Conservation (phyloP, 306 rosid species). For the Echinosophora koreensis region DNA sequence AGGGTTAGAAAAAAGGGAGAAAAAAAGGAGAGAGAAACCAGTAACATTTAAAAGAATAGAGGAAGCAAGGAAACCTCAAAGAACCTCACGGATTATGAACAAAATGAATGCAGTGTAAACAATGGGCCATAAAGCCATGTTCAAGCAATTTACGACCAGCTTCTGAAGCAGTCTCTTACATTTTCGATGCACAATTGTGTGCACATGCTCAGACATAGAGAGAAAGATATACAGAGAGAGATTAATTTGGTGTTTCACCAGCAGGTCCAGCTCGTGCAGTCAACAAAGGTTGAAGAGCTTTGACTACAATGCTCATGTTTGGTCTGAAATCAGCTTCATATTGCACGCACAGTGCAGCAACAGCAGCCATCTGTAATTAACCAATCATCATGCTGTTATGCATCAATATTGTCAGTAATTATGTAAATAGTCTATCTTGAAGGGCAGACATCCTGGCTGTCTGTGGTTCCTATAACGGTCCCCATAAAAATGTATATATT, state of each 20-base stretch:
- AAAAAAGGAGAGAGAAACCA: background rate
- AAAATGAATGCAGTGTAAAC: constrained; percentile 58
- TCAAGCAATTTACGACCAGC: constrained; percentile 58
- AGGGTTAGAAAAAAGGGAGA: background rate
- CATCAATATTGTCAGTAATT: constrained; percentile 12
- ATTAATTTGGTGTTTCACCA: constrained; percentile 71
- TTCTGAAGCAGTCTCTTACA: constrained; percentile 52
- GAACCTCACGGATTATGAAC: constrained; percentile 66
- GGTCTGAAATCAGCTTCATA: constrained; percentile 98
- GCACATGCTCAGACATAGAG: constrained; percentile 50
- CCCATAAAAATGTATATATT: background rate
- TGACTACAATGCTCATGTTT: constrained; percentile 96
- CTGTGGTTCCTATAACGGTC: constrained; percentile 25
- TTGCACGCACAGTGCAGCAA: constrained; percentile 94
- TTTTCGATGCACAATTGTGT: constrained; percentile 47
- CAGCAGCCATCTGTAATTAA: constrained; percentile 87
- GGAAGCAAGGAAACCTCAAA: constrained; percentile 42
- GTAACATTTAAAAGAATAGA: constrained; percentile 27
- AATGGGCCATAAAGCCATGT: constrained; percentile 54
- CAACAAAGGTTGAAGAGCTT: constrained; percentile 94
- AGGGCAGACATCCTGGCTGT: background rate
- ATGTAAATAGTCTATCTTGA: constrained; percentile 13
- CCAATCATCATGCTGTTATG: constrained; percentile 40
- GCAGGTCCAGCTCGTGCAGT: constrained; percentile 76
- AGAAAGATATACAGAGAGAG: constrained; percentile 44